Evolutionary conservation across 2,329 filamentous ascomycete species (phyloP), one percentile per base, ranked within the genome.

Genomic region (Amesomyces nigricolor): DNA sequence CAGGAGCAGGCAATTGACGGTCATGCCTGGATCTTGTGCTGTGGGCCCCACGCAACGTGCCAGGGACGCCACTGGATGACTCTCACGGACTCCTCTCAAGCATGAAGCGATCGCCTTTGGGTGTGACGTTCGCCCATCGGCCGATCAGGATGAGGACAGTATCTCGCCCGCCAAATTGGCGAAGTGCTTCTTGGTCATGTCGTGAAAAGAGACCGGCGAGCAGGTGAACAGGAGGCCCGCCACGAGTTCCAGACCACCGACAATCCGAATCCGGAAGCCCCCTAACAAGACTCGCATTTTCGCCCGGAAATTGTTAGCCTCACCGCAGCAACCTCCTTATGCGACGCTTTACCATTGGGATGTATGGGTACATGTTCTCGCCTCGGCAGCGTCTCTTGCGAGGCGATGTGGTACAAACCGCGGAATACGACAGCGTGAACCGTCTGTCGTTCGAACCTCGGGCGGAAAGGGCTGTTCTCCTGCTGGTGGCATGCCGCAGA

Each of bases 291-390:
- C 14, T n/a, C 38, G 22, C 30, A 45, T 10, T 53, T 53, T 53
- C 42, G 5, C 51, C 45, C 38, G 51, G 4, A 38, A 44, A 54
- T 49, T 53, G 51, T 43, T 47, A 42, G 22, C 19, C 51, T 47
- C 51, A 42, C 43, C 37, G 51, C 35, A 39, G 16, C 2, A 2
- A 35, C 13, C 3, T 47, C 13, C 9, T 5, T 4, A 7, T 13
- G 32, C 14, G 3, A 26, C 19, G 16, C 32, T 8, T 22, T 14
- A 2, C 26, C 17, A 5, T 46, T 11, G n/a, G 4, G 5, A 16
- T 51, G 37, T 35, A 38, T 32, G 16, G 13, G 3, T 42, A 35
- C 17, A 26, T 26, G 26, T 40, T n/a, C 6, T 22, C n/a, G 16
- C 19, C 29, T 47, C 45, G 45, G 45, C 16, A 37, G 30, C 45